Base-by-base conservation (phyloP, 306 rosid genomes). In the Quercus alba region DNA sequence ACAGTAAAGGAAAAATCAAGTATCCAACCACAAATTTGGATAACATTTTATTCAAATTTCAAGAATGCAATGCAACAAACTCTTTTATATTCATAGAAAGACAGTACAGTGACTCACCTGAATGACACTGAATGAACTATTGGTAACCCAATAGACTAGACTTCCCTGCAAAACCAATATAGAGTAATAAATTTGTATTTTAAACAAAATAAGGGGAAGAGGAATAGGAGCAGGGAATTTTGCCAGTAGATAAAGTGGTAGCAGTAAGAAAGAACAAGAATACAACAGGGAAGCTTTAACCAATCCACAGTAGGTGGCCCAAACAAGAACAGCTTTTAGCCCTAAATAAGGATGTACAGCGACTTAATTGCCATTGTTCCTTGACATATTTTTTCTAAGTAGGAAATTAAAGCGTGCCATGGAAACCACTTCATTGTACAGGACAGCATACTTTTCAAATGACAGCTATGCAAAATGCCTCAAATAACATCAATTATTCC, bases 61-160 rank as follows among this genome's bases (percentile, higher is more conserved):
- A 21, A 26, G 75, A 49, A 51, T 23, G n/a, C 56, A 80, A 57
- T 44, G 44, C 68, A 55, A 49, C 57, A 62, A 64, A 28, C 23
- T 82, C 25, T 18, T 25, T 11, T 5, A 19, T 13, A 19, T 63
- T 35, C 13, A 35, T 38, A 31, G 10, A 19, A 49, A 12, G 46
- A 17, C 15, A 72, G 56, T 25, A 62, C 30, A 54, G 57, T 59
- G 25, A 78, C 87, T 80, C 61, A 93, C 99, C 98, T 95, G 98
- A 73, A 87, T 57, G 55, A 83, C 46, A 72, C 83, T 85, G 73
- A 93, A 61, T 25, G 96, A 90, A 81, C 93, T 88, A 88, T 93
- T 95, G 28, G 96, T 90, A 66, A 84, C 78, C 99, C 99, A 95
- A 83, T 95, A 95, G 75, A 93, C 81, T 66, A 84, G 96, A 90